Base-by-base conservation (phyloP, 805 yeast species). In the Kluyveromyces nonfermentans region DNA sequence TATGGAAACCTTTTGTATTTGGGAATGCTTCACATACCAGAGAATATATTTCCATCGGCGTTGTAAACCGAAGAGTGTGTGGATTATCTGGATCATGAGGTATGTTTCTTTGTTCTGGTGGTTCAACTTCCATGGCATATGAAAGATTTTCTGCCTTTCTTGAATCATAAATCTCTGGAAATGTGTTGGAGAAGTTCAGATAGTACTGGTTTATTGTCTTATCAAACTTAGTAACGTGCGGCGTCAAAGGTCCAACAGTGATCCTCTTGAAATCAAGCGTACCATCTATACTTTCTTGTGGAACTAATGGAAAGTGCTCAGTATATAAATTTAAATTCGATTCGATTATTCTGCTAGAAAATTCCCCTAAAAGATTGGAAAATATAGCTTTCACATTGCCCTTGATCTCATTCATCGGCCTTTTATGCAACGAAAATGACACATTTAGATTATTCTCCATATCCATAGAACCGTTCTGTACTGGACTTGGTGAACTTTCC, bases 1-100 rank as follows among this genome's bases (percentile, higher is more conserved):
- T 77, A 62, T 88, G 96, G 61, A 83, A 90, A 2, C 96, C 96
- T 1, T 88, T 84, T 0, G 96, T 89, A 58, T 93, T 90, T 7
- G 89, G 76, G 57, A 84, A 93, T 1, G 97, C 97, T 42, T 68
- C 71, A 18, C 66, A 71, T 14, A 90, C 85, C 41, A 77, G 72
- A 17, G 82, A 78, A 64, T 90, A 93, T 12, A 90, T 82, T 49
- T 84, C 90, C 54, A 78, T 80, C 0, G 93, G 86, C 49, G 82
- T 85, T 45, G 71, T 72, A 59, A 65, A 78, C 19, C 68, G 53
- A 33, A 63, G 42, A 2, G 67, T 58, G 48, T 63, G 68, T 12
- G 55, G 53, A 59, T 64, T 57, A 10, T 56, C 56, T 1, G 54
- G 48, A 37, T 62, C 60, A 31, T 52, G 50, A 20, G 40, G 48